Conservation (phyloP, 2,329 filamentous ascomycete species). For the Purpureocillium takamizusanense region DNA sequence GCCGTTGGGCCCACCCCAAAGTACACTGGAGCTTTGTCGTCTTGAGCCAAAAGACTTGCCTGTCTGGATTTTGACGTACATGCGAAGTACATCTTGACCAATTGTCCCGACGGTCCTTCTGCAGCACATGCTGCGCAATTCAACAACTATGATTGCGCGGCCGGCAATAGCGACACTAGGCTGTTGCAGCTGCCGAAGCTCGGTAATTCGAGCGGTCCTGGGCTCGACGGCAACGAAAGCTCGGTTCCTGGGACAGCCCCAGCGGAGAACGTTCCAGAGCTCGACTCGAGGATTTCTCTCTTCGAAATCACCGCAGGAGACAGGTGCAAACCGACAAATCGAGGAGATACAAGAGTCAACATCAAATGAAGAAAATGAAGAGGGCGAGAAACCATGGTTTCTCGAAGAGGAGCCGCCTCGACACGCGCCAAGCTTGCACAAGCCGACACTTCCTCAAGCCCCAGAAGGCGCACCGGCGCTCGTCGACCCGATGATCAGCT, state of each 20-base stretch:
- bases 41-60: no score
- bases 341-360: constrained; percentile 7
- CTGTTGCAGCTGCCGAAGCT: constrained; percentile 21
- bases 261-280: constrained; percentile 8
- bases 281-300: constrained; percentile 15
- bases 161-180: constrained; percentile 17
- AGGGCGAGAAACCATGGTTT: constrained; percentile 67
- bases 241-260: constrained; percentile 13
- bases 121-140: neutral
- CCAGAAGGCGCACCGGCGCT: constrained; percentile 64
- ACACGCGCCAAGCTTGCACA: constrained; percentile 38
- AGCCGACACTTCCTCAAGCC: constrained; percentile 38
- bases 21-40: no score
- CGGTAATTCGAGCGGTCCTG: constrained; percentile 19
- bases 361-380: no score
- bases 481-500: constrained; percentile 63
- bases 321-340: constrained; percentile 9
- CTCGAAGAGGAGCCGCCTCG: constrained; percentile 60
- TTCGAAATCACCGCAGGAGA: constrained; percentile 7
- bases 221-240: constrained; percentile 12
- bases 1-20: no score
- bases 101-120: no score
- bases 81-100: no score
- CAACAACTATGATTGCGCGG: constrained; percentile 18
- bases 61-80: no score